Conservation (phyloP, 2,329 filamentous ascomycete species). For the Claviceps africana region DNA sequence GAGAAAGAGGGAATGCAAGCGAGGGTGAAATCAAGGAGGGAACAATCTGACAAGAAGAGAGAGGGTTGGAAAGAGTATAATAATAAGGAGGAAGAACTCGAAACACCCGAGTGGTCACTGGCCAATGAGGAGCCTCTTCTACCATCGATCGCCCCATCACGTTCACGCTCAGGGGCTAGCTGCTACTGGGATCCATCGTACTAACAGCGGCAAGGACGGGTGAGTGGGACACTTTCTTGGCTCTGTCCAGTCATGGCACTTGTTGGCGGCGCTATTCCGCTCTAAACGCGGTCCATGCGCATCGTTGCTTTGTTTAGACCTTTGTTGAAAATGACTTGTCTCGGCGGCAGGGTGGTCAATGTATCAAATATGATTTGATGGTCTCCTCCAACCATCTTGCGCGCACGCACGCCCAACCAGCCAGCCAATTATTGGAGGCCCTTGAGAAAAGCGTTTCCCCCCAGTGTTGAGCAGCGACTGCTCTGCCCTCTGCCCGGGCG, state of each 20-base stretch:
- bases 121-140: neutral
- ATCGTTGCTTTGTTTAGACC: neutral
- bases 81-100: neutral
- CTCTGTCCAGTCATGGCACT: neutral
- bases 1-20: neutral
- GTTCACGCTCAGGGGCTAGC: neutral
- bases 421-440: neutral
- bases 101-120: neutral
- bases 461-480: neutral
- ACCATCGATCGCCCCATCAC: neutral
- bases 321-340: neutral
- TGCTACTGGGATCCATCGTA: neutral
- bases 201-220: neutral
- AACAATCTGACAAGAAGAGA: neutral
- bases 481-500: too few relatives aligned
- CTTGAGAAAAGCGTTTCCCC: too few relatives aligned
- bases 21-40: neutral
- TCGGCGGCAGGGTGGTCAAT: neutral
- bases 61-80: neutral
- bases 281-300: neutral
- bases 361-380: neutral
- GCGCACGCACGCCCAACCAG: too few relatives aligned
- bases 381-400: neutral
- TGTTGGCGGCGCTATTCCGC: neutral
- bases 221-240: neutral